Conservation (phyloP, 2,329 filamentous ascomycete species). For the Teratosphaeria gauchensis region DNA sequence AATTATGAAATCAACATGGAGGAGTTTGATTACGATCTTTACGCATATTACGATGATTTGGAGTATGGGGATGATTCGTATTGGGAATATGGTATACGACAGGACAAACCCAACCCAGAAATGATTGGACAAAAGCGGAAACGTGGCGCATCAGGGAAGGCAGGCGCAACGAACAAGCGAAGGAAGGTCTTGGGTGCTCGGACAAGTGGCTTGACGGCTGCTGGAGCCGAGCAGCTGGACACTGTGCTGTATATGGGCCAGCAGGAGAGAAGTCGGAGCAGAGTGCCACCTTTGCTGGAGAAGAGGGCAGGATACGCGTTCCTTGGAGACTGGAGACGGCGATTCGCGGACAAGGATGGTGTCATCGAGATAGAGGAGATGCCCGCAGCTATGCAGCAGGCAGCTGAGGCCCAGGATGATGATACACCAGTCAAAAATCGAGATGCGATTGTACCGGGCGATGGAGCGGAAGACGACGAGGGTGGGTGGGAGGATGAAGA, state of each 20-base stretch:
- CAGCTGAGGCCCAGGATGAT: slow-evolving; percentile 15
- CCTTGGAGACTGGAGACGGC: slow-evolving; percentile 36
- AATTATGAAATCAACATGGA: slow-evolving; percentile 22
- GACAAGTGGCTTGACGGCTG: slow-evolving; percentile 1
- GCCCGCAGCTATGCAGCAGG: slow-evolving; percentile 22
- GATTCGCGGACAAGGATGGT: slow-evolving; percentile 22
- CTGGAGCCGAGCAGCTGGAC: slow-evolving; percentile 12
- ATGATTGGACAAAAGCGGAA: slow-evolving; percentile 23
- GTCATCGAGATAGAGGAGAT: slow-evolving; percentile 11
- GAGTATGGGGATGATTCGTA: slow-evolving; percentile 40
- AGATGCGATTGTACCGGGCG: not conserved
- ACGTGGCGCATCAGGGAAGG: slow-evolving; percentile 6
- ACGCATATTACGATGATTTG: slow-evolving; percentile 39
- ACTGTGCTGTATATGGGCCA: slow-evolving; percentile 18
- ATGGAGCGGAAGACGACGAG: slow-evolving; percentile 3
- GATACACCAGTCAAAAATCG: slow-evolving; percentile 2
- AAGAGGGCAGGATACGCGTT: slow-evolving; percentile 29
- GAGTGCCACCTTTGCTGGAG: slow-evolving; percentile 11
- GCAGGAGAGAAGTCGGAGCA: slow-evolving; percentile 6
- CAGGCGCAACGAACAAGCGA: slow-evolving; percentile 12
- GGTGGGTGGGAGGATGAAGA: slow-evolving; percentile 13
- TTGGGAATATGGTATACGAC: slow-evolving; percentile 26
- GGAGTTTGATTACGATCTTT: slow-evolving; percentile 37
- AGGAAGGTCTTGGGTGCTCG: slow-evolving; percentile 11
- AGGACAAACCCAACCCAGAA: slow-evolving; percentile 11